These are phyloP conservation scores for Pichia rugopelliculosa DNA, from an alignment of 805 yeast genomes.

Conservation along the genomic window DNA sequence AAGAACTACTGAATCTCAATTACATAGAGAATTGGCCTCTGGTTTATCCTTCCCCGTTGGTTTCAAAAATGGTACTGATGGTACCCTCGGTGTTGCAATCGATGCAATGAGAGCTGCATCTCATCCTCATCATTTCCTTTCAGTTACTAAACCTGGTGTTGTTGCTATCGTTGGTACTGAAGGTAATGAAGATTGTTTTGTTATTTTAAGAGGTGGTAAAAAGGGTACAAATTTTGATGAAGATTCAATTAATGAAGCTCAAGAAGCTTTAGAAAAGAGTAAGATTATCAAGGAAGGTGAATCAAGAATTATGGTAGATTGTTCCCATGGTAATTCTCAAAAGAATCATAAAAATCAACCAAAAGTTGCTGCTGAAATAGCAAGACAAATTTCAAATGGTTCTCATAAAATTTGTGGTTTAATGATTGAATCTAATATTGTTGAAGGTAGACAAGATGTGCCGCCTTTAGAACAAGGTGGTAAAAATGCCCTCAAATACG, in stretches of 20 bases:
- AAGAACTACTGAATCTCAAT: conserved; percentile 96
- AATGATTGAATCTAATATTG: conserved; percentile 91
- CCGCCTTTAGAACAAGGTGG: conserved; percentile 60
- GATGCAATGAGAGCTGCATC: conserved; percentile 92
- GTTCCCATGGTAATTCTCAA: conserved; percentile 93
- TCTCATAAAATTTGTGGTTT: conserved; percentile 77
- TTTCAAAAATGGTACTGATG: conserved; percentile 97
- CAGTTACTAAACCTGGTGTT: conserved; percentile 93
- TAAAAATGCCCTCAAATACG: conserved; percentile 70
- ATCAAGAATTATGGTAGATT: conserved; percentile 87
- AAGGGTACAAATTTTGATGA: conserved; percentile 85
- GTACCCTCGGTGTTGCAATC: conserved; percentile 86
- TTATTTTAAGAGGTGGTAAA: conserved; percentile 94
- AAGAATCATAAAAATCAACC: conserved; percentile 94
- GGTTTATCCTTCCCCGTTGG: conserved; percentile 98
- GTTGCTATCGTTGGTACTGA: conserved; percentile 95
- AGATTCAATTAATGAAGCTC: conserved; percentile 59
- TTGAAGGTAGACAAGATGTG: conserved; percentile 90
- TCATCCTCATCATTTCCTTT: conserved; percentile 88
- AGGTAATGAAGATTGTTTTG: conserved; percentile 86
- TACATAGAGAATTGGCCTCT: conserved; percentile 94
- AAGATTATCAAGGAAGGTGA: conserved; percentile 29
- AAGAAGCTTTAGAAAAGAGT: conserved; percentile 47
- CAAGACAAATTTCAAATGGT: conserved; percentile 74
- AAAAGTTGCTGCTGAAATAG: conserved; percentile 67